A percentile compares a stretch with the other conserved stretches of the same genome.
These are phyloP conservation scores for Glycine tomentella DNA, from an alignment of 306 rosid genomes.

Conservation along the genomic window DNA sequence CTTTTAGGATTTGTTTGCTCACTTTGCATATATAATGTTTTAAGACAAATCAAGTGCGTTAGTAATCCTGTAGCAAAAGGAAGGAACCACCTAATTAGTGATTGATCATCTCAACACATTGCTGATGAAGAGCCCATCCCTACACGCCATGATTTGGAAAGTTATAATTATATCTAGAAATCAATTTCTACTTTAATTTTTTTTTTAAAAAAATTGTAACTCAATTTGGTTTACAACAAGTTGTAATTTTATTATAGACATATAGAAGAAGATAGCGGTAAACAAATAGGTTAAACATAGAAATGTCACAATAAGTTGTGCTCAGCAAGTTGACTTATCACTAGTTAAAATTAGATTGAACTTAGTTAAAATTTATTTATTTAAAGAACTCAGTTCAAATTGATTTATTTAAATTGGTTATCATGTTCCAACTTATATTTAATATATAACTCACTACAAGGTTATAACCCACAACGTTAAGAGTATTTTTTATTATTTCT, in stretches of 20 bases:
- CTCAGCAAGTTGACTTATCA: no score
- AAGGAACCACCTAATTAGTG: constrained; percentile 27
- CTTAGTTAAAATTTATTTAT: no score
- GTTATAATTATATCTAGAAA: neutral
- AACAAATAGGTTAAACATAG: neutral
- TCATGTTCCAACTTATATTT: no score
- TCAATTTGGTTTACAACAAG: neutral
- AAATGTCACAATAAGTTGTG: neutral
- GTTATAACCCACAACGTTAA: no score
- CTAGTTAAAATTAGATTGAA: no score
- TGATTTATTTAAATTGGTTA: no score
- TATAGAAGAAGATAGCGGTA: neutral
- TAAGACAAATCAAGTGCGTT: neutral
- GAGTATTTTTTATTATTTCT: no score
- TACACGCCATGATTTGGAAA: constrained; percentile 11
- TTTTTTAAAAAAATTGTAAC: neutral
- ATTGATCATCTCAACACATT: constrained; percentile 31
- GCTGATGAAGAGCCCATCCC: neutral
- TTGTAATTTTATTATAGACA: neutral
- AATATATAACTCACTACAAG: no score
- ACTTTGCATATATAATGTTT: neutral
- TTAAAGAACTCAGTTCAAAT: no score
- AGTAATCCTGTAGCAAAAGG: constrained; percentile 13
- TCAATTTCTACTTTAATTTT: neutral
- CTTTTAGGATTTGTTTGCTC: neutral